Conservation (phyloP, 805 yeast species). For the Ogataea salicorniae region DNA sequence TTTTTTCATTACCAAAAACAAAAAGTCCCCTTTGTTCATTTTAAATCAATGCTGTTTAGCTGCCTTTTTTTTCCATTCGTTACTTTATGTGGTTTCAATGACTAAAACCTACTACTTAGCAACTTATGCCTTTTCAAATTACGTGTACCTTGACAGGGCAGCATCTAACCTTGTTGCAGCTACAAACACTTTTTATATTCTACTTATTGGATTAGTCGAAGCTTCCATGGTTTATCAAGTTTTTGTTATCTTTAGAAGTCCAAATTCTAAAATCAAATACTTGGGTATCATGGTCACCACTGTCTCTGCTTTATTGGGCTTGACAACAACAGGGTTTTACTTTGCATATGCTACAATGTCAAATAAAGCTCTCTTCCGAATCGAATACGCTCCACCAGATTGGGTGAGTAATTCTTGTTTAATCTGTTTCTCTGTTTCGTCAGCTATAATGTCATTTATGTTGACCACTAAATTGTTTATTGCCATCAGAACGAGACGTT, state of each 20-base stretch:
- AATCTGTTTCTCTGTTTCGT: constrained; percentile 64
- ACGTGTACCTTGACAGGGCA: constrained; percentile 32
- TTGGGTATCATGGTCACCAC: constrained; percentile 37
- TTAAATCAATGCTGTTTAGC: constrained; percentile 60
- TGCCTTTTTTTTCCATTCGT: constrained; percentile 53
- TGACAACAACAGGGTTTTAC: constrained; percentile 56
- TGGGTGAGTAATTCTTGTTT: constrained; percentile 50
- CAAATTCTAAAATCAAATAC: constrained; percentile 34
- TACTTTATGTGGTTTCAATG: constrained; percentile 51
- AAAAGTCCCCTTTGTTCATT: constrained; percentile 65
- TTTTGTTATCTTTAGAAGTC: constrained; percentile 60
- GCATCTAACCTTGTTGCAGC: constrained; percentile 53
- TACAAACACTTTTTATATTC: constrained; percentile 52
- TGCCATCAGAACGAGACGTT: constrained; percentile 70
- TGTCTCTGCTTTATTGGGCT: constrained; percentile 40
- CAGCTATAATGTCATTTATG: constrained; percentile 56
- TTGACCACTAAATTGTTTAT: constrained; percentile 57
- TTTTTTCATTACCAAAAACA: constrained; percentile 46
- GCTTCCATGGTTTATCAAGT: constrained; percentile 67
- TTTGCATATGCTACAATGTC: constrained; percentile 45
- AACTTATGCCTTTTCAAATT: constrained; percentile 43
- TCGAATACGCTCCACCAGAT: constrained; percentile 15
- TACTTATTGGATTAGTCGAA: constrained; percentile 59
- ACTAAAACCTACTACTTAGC: constrained; percentile 47
- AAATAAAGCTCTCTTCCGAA: constrained; percentile 29